Evolutionary conservation across 2,329 filamentous ascomycete species (phyloP).

Genomic region (Hymenoscyphus scutula): DNA sequence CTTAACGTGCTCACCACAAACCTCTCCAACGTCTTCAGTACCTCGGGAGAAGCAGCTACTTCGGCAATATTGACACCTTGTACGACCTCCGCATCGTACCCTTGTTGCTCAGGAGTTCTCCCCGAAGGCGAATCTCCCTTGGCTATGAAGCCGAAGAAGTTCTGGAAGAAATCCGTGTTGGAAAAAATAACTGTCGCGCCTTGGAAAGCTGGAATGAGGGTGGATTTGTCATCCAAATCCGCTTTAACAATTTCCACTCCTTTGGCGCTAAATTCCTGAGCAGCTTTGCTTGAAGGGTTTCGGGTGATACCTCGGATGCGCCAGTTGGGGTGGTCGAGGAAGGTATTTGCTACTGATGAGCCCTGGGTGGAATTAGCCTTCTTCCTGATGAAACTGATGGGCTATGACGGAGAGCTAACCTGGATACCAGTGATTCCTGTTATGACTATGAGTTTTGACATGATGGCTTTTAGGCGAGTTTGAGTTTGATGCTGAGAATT

Average conservation of each 20-base stretch:
- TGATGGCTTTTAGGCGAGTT: no score
- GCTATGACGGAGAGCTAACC: no score
- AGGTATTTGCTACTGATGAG: not conserved
- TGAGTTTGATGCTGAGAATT: no score
- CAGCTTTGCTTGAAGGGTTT: conserved; percentile 41
- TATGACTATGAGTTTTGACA: no score
- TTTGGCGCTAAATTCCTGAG: conserved; percentile 39
- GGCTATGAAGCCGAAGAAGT: conserved; percentile 25
- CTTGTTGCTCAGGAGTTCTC: conserved; percentile 31
- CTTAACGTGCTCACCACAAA: conserved; percentile 41
- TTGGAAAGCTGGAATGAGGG: conserved; percentile 41
- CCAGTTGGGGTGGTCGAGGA: not conserved
- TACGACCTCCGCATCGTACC: conserved; percentile 43
- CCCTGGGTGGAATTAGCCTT: not conserved
- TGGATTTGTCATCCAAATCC: conserved; percentile 41
- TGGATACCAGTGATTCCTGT: no score
- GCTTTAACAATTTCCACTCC: conserved; percentile 46
- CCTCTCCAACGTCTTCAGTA: conserved; percentile 33
- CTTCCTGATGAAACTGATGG: no score
- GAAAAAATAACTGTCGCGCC: conserved; percentile 50
- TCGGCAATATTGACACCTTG: conserved; percentile 39
- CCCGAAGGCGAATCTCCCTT: not conserved
- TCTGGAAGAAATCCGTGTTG: conserved; percentile 42
- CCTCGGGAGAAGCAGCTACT: conserved; percentile 32
- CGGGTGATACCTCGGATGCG: conserved; percentile 45